phyloP scores from a whole-genome alignment of 2,329 filamentous ascomycete species.

The Fusarium robinianum region DNA sequence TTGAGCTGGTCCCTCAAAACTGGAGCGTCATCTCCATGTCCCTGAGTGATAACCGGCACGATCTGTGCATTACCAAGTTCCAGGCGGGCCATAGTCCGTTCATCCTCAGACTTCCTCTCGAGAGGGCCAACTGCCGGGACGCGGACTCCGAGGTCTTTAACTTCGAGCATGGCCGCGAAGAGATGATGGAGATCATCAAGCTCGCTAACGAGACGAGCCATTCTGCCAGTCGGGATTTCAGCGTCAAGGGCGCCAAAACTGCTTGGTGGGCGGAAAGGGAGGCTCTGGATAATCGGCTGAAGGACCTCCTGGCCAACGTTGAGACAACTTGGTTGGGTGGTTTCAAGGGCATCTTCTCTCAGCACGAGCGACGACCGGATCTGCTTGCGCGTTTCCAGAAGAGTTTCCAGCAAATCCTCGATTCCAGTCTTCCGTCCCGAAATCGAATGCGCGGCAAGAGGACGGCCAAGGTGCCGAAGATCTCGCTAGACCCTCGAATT shows the following conservation, averaged over 20 bases:
- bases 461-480: conserved; percentile 46
- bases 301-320: conserved; percentile 79
- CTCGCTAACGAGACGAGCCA: conserved; percentile 85
- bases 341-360: conserved; percentile 92
- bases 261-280: conserved; percentile 92
- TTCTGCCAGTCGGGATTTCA: conserved; percentile 66
- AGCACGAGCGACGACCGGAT: conserved; percentile 64
- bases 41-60: conserved; percentile 78
- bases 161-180: conserved; percentile 77
- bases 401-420: conserved; percentile 76
- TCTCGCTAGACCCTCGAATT: conserved; percentile 64
- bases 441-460: conserved; percentile 63
- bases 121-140: conserved; percentile 79
- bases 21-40: conserved; percentile 90
- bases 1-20: conserved; percentile 78
- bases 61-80: conserved; percentile 88
- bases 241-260: conserved; percentile 72
- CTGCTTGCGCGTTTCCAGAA: conserved; percentile 76
- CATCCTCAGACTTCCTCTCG: conserved; percentile 82
- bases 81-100: conserved; percentile 78
- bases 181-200: conserved; percentile 81
- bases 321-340: conserved; percentile 95
- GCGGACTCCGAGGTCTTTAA: conserved; percentile 78
- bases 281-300: conserved; percentile 75
- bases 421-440: conserved; percentile 84